Conservation (phyloP, 2,329 filamentous ascomycete genomes). For the Tympanopsis confertula region DNA sequence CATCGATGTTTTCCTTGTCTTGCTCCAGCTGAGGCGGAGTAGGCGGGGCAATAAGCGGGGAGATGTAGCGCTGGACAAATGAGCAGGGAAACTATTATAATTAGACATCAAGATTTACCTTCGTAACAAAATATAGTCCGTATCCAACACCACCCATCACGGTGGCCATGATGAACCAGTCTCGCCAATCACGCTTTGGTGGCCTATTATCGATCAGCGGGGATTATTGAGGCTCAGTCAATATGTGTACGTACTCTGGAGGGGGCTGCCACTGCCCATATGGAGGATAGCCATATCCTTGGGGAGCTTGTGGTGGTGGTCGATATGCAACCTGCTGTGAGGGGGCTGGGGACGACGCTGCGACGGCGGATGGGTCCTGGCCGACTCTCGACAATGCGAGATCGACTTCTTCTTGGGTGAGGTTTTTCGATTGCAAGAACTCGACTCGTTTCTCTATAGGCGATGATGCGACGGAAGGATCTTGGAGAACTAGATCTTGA, state of each 20-base stretch:
- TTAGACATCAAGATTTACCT: constrained; percentile 39
- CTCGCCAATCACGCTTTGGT: constrained; percentile 84
- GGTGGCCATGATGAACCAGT: constrained; percentile 99
- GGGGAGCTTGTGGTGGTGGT: constrained; percentile 28
- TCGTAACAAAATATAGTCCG: constrained; percentile 76
- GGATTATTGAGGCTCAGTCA: neutral
- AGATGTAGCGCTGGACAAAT: constrained; percentile 64
- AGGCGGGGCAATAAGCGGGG: constrained; percentile 81
- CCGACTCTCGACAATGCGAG: constrained; percentile 67
- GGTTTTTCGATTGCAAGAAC: constrained; percentile 91
- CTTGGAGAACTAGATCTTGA: constrained; percentile 63
- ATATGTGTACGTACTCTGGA: constrained; percentile 7
- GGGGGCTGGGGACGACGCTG: constrained; percentile 26
- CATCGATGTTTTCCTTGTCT: constrained; percentile 86
- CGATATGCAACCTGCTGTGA: constrained; percentile 27
- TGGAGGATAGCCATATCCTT: constrained; percentile 33
- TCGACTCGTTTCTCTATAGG: constrained; percentile 87
- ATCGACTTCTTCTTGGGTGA: constrained; percentile 92
- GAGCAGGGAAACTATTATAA: neutral
- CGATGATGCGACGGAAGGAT: constrained; percentile 79
- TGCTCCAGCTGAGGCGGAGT: constrained; percentile 88
- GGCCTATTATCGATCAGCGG: constrained; percentile 19
- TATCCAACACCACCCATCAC: constrained; percentile 83
- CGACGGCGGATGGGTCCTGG: constrained; percentile 26
- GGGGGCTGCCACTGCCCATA: constrained; percentile 44